Conservation (phyloP, 129 eudicot genomes). For the Erigeron canadensis region DNA sequence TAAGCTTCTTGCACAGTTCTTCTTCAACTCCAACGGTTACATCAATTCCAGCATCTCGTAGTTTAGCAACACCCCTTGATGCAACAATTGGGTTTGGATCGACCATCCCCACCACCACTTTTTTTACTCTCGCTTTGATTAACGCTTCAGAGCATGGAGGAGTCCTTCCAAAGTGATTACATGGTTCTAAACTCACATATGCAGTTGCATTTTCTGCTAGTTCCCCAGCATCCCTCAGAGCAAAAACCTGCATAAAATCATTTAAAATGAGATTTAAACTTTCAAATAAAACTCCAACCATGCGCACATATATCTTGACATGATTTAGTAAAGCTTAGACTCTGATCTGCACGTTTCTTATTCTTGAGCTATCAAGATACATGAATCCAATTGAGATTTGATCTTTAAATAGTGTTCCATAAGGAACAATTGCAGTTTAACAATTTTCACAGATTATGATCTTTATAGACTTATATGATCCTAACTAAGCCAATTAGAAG, state of each 20-base stretch:
- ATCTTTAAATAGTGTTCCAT: neutral
- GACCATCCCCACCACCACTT: constrained; percentile 94
- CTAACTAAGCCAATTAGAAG: constrained; percentile 4
- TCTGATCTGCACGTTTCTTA: constrained; percentile 3
- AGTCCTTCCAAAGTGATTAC: constrained; percentile 93
- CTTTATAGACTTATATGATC: neutral
- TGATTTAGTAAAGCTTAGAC: neutral
- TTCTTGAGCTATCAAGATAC: constrained; percentile 6
- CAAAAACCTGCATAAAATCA: constrained; percentile 68
- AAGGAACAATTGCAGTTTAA: neutral
- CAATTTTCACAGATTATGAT: neutral
- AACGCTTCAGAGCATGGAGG: constrained; percentile 98
- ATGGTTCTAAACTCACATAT: constrained; percentile 94
- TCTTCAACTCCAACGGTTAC: constrained; percentile 88
- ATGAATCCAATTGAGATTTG: neutral
- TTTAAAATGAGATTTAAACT: constrained; percentile 4
- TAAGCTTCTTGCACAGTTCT: constrained; percentile 79
- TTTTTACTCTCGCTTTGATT: constrained; percentile 79
- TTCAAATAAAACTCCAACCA: constrained; percentile 13
- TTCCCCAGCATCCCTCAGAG: constrained; percentile 90
- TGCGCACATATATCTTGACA: constrained; percentile 16
- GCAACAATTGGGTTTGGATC: constrained; percentile 98
- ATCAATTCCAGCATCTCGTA: constrained; percentile 73
- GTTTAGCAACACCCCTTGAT: constrained; percentile 70
- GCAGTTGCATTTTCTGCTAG: constrained; percentile 89